Conservation (phyloP, 2,329 filamentous ascomycete genomes). For the Fusarium cicatricum region DNA sequence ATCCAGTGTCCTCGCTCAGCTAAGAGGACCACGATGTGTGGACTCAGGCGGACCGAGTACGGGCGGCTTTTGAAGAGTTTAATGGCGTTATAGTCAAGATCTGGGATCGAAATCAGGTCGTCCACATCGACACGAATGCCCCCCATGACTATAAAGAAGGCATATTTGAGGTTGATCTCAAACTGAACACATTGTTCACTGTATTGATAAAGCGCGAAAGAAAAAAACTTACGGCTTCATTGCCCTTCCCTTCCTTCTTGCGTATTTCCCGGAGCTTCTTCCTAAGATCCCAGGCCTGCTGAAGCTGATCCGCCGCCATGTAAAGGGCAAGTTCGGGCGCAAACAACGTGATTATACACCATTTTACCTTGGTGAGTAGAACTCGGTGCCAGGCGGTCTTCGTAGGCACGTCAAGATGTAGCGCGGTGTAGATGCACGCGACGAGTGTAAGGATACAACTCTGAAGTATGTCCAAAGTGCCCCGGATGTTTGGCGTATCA, state of each 20-base stretch:
- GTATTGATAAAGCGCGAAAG: background rate
- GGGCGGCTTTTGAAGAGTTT: background rate
- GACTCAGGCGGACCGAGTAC: constrained; percentile 5
- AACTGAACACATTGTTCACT: constrained; percentile 1
- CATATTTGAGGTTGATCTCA: constrained; percentile 30
- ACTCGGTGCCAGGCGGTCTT: constrained; percentile 7
- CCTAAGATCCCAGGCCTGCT: constrained; percentile 14
- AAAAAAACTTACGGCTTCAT: background rate
- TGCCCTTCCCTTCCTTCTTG: background rate
- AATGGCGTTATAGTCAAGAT: constrained; percentile 1
- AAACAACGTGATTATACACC: constrained; percentile 44
- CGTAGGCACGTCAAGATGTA: constrained; percentile 50
- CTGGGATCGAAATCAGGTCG: constrained; percentile 7
- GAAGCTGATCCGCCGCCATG: constrained; percentile 29
- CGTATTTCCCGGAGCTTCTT: background rate
- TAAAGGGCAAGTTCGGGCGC: constrained; percentile 46
- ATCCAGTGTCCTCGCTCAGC: constrained; percentile 18
- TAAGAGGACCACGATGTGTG: constrained; percentile 10
- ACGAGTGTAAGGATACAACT: constrained; percentile 47
- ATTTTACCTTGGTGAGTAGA: constrained; percentile 36
- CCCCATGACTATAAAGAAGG: constrained; percentile 45
- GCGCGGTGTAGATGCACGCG: constrained; percentile 48
- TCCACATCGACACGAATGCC: constrained; percentile 34
- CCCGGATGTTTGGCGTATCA: no score
- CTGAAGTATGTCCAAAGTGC: constrained; percentile 40